Conservation (phyloP, 2,329 filamentous ascomycete genomes). For the Ophiostoma pallidulum region DNA sequence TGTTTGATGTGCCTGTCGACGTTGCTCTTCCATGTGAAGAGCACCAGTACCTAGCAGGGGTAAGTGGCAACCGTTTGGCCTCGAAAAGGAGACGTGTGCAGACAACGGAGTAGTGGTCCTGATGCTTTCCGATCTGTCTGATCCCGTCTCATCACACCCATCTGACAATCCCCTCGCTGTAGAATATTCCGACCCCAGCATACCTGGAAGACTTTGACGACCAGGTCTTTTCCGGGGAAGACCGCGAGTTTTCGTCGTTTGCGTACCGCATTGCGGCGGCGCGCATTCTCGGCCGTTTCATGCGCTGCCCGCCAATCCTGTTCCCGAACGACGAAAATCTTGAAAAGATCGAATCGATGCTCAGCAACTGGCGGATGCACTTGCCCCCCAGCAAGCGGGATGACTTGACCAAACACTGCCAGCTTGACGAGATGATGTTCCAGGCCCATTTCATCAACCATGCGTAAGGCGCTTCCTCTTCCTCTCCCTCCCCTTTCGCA, state of each 20-base stretch:
- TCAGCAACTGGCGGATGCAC: slow-evolving; percentile 70
- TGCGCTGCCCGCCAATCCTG: slow-evolving; percentile 45
- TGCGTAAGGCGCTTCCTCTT: slow-evolving; percentile 31
- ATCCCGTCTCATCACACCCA: no score
- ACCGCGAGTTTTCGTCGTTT: slow-evolving; percentile 70
- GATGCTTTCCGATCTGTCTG: no score
- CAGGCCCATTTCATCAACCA: slow-evolving; percentile 74
- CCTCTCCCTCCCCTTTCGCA: no score
- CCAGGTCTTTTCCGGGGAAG: slow-evolving; percentile 60
- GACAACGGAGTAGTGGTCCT: no score
- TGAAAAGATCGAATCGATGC: slow-evolving; percentile 39
- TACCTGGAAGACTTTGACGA: slow-evolving; percentile 70
- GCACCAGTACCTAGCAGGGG: slow-evolving; percentile 53
- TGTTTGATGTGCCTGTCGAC: slow-evolving; percentile 57
- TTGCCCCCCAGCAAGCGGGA: slow-evolving; percentile 64
- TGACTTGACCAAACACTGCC: slow-evolving; percentile 57
- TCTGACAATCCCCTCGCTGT: no score
- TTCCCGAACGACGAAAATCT: slow-evolving; percentile 46
- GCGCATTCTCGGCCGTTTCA: slow-evolving; percentile 67
- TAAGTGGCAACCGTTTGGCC: slow-evolving; percentile 29
- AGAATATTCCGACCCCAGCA: slow-evolving; percentile 50
- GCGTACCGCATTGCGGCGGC: slow-evolving; percentile 75
- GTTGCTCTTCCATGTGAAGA: slow-evolving; percentile 77
- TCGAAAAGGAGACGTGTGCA: not conserved
- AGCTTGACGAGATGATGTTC: slow-evolving; percentile 83